Evolutionary conservation across 257 asterid genomes (phyloP), one percentile per base, ranked within the genome.

Genomic region (Nicotiana tomentosiformis): DNA sequence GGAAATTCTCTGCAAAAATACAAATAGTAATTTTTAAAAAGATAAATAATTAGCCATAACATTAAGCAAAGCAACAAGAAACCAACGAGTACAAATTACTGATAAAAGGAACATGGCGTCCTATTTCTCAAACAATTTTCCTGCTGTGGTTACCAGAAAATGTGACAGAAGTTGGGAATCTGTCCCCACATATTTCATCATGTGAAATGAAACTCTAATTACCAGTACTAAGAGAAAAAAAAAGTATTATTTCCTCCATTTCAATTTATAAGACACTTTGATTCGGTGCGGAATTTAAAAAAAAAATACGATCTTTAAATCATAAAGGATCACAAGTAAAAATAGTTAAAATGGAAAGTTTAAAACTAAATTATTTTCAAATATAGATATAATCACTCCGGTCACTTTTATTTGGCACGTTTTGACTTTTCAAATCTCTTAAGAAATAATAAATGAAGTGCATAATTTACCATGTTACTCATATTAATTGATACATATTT

Each of bases 1-100:
- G 95, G 97, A 77, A 90, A 94, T 78, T 92, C 97, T 81, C 98
- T 94, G 87, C 86, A 88, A 53, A 86, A 35, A 5, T 29, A 55
- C 58, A 83, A 81, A 16, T 14, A 23, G 55, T 39, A 32, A 11
- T 43, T 43, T 39, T 0, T n/a, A 26, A 58, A 81, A 56, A 53
- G 55, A 69, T 51, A 49, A 46, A 26, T 30, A 10, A 29, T 67
- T 81, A 10, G 51, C 17, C 66, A 60, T 18, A 62, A 68, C 43
- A 83, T 33, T 46, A 58, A 68, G 53, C 62, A 65, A 17, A 49
- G 1, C 16, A 29, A 79, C 32, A n/a, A 82, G 8, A 29, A 43
- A 30, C 26, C 29, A 58, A 17, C 29, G 7, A 18, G n/a, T 58
- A 18, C 29, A 58, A 18, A 17, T 58, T 18, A 58, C 10, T 57